Evolutionary conservation across 2,329 filamentous ascomycete species (phyloP).

Genomic region (Botryotinia calthae): DNA sequence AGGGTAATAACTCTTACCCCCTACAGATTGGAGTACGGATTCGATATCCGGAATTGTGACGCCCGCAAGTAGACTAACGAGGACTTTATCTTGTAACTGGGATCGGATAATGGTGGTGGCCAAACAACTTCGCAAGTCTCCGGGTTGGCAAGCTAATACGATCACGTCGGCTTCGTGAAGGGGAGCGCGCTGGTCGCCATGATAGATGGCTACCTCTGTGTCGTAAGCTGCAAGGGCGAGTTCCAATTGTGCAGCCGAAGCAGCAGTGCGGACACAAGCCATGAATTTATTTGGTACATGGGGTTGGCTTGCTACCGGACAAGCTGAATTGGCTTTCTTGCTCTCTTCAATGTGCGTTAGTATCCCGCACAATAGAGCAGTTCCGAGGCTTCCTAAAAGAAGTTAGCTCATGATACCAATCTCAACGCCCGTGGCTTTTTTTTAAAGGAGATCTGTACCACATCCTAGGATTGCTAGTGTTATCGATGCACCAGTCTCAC

Average conservation of each 20-base stretch:
- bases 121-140: conserved; percentile 66
- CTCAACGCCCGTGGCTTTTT: background rate
- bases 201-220: conserved; percentile 69
- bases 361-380: conserved; percentile 17
- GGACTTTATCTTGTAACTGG: conserved; percentile 13
- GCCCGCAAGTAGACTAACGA: conserved; percentile 13
- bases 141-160: conserved; percentile 70
- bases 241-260: conserved; percentile 57
- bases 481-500: background rate
- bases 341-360: conserved; percentile 14
- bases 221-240: conserved; percentile 62
- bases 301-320: background rate
- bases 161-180: conserved; percentile 65
- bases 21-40: conserved; percentile 6
- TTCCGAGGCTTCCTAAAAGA: conserved; percentile 15
- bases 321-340: conserved; percentile 7
- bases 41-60: conserved; percentile 15
- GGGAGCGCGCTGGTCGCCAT: conserved; percentile 66
- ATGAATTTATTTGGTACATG: conserved; percentile 12
- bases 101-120: conserved; percentile 40
- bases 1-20: conserved; percentile 9
- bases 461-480: conserved; percentile 20
- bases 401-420: background rate
- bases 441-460: conserved; percentile 7
- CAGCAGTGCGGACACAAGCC: conserved; percentile 46